Percentiles rank a stretch among this genome's conserved stretches.
These are phyloP conservation scores for Arbutus unedo DNA, from an alignment of 148 eudicot genomes.

Conservation along the genomic window DNA sequence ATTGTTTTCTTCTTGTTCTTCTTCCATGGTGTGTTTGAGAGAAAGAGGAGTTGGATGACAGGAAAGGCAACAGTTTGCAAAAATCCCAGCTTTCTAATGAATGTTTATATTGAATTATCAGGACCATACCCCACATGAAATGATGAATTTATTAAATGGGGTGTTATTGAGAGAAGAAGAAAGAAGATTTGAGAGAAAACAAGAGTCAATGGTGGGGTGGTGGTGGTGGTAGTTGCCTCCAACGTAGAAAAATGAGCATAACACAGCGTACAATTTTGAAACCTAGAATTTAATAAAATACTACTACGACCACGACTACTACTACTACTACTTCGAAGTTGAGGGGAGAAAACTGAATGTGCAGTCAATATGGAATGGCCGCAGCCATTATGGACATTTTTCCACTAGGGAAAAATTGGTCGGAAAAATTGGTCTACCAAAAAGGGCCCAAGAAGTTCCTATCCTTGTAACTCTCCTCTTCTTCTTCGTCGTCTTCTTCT, in stretches of 20 bases:
- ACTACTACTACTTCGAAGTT: no score
- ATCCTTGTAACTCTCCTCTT: no score
- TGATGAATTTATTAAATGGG: not conserved
- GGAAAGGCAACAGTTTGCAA: no score
- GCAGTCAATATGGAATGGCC: not conserved
- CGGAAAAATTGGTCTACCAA: not conserved
- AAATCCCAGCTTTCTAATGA: no score
- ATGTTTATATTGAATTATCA: no score
- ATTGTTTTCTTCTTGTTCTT: no score
- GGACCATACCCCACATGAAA: no score
- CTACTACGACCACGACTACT: no score
- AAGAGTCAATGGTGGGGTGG: not conserved
- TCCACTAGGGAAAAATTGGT: not conserved
- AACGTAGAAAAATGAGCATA: not conserved
- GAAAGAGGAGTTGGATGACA: no score
- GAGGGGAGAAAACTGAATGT: not conserved
- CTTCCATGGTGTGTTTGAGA: no score
- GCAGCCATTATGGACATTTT: not conserved
- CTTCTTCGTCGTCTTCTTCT: no score
- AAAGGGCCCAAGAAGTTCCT: not conserved
- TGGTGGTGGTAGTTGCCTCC: not conserved
- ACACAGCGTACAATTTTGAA: not conserved
- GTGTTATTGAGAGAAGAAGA: not conserved
- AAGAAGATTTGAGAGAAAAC: not conserved
- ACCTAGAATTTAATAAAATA: not conserved